Base-by-base conservation (phyloP, 1,284 basidiomycete species). In the Puccinia triticina region DNA sequence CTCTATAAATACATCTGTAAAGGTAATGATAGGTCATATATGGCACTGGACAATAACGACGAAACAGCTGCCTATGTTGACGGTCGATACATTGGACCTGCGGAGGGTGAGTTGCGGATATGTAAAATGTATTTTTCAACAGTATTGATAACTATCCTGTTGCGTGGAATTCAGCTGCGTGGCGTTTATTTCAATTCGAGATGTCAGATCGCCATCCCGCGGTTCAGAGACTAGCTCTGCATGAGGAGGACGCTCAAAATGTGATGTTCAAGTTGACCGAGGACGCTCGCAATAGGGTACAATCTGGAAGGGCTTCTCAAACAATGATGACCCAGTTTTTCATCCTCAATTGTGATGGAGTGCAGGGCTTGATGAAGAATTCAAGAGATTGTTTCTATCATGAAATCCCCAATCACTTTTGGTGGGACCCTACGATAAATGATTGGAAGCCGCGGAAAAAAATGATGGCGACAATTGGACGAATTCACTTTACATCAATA, bases 1-100 rank as follows among this genome's bases (percentile, higher is more conserved):
- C 82, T 88, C 5, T 87, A 88, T 85, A 90, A 90, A 82, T 90
- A 90, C 83, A 86, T 89, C 59, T 86, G 88, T 83, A 90, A 90
- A 83, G 90, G 90, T 0, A 79, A 84, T 43, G 89, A 90, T 84
- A 84, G 86, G 0, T 86, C 86, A 0, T 10, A 8, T 7, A 10
- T 73, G 12, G 86, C 87, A 5, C 53, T 89, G 5, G 71, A 48
- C 1, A 7, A 10, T 2, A 29, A 69, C 21, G 77, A 72, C 11
- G 67, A 74, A 40, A 18, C 32, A 2, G 57, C 57, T 16, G 84
- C 89, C 84, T 88, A 89, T 83, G 85, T 89, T 46, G 85, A 86
- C 57, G 59, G 81, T 1, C 18, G 43, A n/a, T 48, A 50, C 29
- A 32, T 73, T 7, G 29, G 43, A 2, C 18, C 14, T 5, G 8